A percentile compares a stretch with the other conserved stretches of the same genome.
These are phyloP conservation scores for Beauveria sp. DNA, from an alignment of 2,329 filamentous ascomycete species.

Conservation along the genomic window DNA sequence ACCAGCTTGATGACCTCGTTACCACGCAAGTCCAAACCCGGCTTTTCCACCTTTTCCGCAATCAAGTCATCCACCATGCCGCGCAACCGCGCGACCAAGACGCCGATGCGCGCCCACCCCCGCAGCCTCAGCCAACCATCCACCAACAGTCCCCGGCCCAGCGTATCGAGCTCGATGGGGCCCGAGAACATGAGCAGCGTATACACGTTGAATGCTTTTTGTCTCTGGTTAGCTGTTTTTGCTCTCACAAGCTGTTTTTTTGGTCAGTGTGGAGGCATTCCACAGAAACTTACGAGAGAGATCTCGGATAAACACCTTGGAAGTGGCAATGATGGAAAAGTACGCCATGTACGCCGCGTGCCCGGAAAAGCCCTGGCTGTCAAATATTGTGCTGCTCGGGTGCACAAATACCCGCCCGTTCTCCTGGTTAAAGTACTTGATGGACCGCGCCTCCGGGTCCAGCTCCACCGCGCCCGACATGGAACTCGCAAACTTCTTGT, in stretches of 20 bases:
- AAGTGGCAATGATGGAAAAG: slow-evolving; percentile 85
- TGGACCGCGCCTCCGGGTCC: slow-evolving; percentile 83
- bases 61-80: slow-evolving; percentile 83
- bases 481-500: slow-evolving; percentile 88
- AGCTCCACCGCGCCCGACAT: slow-evolving; percentile 85
- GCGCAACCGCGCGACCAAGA: slow-evolving; percentile 74
- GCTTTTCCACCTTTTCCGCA: slow-evolving; percentile 71
- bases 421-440: slow-evolving; percentile 86
- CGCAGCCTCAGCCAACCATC: slow-evolving; percentile 83
- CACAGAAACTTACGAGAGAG: slow-evolving; percentile 62
- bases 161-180: slow-evolving; percentile 74
- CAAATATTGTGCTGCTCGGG: slow-evolving; percentile 80
- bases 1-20: slow-evolving; percentile 71
- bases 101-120: slow-evolving; percentile 92
- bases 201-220: slow-evolving; percentile 75
- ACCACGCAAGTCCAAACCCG: slow-evolving; percentile 48
- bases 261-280: background rate
- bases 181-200: slow-evolving; percentile 84
- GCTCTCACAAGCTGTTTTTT: background rate
- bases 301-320: slow-evolving; percentile 86
- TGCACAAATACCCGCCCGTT: slow-evolving; percentile 89
- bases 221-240: slow-evolving; percentile 9
- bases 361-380: slow-evolving; percentile 67
- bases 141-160: slow-evolving; percentile 78
- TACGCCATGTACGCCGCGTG: slow-evolving; percentile 77